Percentiles rank a stretch among this genome's conserved stretches.
Conservation (phyloP, 768 basidiomycete species). For the Pisolithus orientalis region DNA sequence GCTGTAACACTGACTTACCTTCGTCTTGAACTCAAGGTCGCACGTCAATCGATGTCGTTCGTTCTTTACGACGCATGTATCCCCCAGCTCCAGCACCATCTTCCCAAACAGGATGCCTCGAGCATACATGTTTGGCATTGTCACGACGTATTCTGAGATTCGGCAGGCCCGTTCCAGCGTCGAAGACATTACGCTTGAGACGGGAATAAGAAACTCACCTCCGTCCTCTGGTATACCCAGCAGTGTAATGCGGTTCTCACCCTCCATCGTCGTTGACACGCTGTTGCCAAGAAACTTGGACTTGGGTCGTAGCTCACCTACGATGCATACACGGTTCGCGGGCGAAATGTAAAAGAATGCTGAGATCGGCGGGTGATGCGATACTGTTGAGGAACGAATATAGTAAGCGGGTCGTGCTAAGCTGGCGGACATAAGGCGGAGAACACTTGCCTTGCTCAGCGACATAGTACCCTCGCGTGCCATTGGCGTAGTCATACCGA, state of each 20-base stretch:
- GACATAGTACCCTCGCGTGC: slow-evolving; percentile 92
- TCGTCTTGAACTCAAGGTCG: slow-evolving; percentile 96
- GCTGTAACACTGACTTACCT: slow-evolving; percentile 41
- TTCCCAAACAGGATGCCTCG: slow-evolving; percentile 83
- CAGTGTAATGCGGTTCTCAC: slow-evolving; percentile 83
- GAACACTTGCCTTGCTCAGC: slow-evolving; percentile 77
- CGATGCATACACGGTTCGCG: slow-evolving; percentile 76
- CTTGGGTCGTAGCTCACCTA: slow-evolving; percentile 93
- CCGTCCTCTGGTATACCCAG: slow-evolving; percentile 84
- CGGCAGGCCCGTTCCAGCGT: neutral
- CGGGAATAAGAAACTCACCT: slow-evolving; percentile 43
- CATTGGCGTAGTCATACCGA: slow-evolving; percentile 86
- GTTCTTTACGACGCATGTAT: slow-evolving; percentile 80
- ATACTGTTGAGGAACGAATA: slow-evolving; percentile 47
- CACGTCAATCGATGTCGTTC: slow-evolving; percentile 66
- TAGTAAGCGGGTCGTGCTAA: slow-evolving; percentile 1
- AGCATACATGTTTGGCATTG: slow-evolving; percentile 98
- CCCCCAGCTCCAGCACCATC: slow-evolving; percentile 96
- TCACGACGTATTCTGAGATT: slow-evolving; percentile 68
- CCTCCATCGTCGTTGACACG: slow-evolving; percentile 94
- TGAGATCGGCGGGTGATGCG: slow-evolving; percentile 90
- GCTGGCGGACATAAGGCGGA: neutral
- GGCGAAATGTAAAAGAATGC: slow-evolving; percentile 97
- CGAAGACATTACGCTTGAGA: neutral
- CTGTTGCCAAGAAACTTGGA: slow-evolving; percentile 96